Conservation (phyloP, 164 flowering plant genomes). For the Vitis riparia region DNA sequence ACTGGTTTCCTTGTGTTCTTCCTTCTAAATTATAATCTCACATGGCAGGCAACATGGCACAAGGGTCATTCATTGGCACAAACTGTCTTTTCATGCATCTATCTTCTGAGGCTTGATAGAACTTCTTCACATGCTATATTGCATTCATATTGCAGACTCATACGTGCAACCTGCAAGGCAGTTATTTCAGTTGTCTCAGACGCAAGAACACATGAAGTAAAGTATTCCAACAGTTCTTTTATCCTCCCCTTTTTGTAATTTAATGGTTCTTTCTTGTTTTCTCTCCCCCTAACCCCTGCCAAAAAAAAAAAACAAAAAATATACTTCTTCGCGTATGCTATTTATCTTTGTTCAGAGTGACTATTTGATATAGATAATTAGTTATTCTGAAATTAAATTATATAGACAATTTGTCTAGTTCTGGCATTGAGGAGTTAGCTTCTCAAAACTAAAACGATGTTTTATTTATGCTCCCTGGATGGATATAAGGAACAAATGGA, state of each 20-base stretch:
- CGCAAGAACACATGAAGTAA: slow-evolving; percentile 98
- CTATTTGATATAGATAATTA: neutral
- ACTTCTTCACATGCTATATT: slow-evolving; percentile 80
- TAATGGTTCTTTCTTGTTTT: no score
- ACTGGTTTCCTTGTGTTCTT: neutral
- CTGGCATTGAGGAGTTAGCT: no score
- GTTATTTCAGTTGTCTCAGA: slow-evolving; percentile 81
- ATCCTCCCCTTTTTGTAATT: neutral
- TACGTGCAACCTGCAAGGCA: slow-evolving; percentile 86
- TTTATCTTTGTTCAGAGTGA: no score
- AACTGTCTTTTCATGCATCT: slow-evolving; percentile 91
- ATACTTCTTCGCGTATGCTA: no score
- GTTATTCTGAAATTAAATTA: neutral
- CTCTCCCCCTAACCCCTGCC: no score
- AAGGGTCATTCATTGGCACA: slow-evolving; percentile 95
- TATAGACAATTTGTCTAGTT: neutral
- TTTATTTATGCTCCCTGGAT: neutral
- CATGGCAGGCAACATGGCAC: slow-evolving; percentile 96
- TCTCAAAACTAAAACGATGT: neutral
- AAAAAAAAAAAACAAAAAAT: no score
- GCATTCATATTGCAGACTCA: slow-evolving; percentile 79
- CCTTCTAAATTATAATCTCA: slow-evolving; percentile 5
- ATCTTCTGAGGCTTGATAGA: slow-evolving; percentile 81
- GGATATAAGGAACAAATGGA: no score
- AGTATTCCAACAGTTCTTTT: slow-evolving; percentile 31